Conservation (phyloP, 345 rosid genomes). For the Sisymbrium altissimum region DNA sequence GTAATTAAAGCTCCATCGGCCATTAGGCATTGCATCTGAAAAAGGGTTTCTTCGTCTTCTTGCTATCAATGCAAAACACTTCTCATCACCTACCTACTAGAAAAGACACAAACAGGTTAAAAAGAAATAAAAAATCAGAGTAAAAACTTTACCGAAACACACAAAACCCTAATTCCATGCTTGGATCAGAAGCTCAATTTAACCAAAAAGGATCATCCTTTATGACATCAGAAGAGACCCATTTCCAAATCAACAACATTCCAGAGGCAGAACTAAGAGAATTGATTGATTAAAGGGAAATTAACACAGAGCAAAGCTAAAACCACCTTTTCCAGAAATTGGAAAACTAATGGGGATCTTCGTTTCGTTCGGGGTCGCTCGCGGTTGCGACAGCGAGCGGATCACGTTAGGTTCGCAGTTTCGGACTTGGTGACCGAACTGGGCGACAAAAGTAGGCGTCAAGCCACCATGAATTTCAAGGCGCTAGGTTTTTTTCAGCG, state of each 20-base stretch:
- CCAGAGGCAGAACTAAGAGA: background rate
- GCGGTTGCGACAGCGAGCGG: background rate
- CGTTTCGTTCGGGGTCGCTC: background rate
- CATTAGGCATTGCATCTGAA: constrained; percentile 49
- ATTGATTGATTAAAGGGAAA: background rate
- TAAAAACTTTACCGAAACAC: background rate
- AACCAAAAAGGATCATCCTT: background rate
- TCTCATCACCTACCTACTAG: constrained; percentile 9
- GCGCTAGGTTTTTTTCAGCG: constrained; percentile 26
- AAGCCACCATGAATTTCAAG: background rate
- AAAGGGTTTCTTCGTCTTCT: constrained; percentile 1
- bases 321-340: constrained; percentile 17
- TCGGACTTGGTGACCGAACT: background rate
- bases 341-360: constrained; percentile 1
- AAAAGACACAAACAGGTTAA: background rate
- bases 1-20: constrained; percentile 59
- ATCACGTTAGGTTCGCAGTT: background rate
- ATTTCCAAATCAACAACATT: constrained; percentile 17
- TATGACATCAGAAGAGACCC: background rate
- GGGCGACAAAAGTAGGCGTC: background rate
- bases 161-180: constrained; percentile 6
- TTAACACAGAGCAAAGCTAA: constrained; percentile 4
- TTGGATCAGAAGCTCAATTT: constrained; percentile 18
- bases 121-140: background rate
- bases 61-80: constrained; percentile 14